Evolutionary conservation across 257 asterid species (phyloP).

Genomic region (Solanum commersonii): DNA sequence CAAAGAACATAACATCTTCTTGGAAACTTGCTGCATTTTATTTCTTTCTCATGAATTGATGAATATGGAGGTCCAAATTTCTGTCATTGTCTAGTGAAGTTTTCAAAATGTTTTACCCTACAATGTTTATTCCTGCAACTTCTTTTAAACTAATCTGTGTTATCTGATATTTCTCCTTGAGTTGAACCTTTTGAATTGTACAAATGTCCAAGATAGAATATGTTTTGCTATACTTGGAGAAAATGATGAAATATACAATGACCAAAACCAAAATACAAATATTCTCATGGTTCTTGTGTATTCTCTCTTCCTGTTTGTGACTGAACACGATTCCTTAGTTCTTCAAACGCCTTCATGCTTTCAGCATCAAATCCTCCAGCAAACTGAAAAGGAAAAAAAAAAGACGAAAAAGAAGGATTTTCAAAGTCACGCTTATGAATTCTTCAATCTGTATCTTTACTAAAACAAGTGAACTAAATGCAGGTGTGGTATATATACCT

Average conservation of each 20-base stretch:
- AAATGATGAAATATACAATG: conserved; percentile 27
- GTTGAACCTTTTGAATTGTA: neutral
- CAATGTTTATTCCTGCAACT: neutral
- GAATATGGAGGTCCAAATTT: neutral
- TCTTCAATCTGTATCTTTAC: neutral
- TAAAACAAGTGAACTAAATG: neutral
- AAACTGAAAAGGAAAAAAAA: conserved; percentile 38
- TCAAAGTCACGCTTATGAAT: neutral
- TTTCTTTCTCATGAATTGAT: neutral
- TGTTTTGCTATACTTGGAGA: conserved; percentile 9
- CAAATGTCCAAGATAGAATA: conserved; percentile 9
- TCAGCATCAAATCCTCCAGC: conserved; percentile 99
- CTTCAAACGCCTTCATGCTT: conserved; percentile 97
- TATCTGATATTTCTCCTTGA: neutral
- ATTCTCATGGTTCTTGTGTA: conserved; percentile 27
- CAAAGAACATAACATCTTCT: neutral
- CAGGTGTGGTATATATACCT: conserved; percentile 27
- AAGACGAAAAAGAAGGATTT: neutral
- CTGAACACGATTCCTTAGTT: conserved; percentile 66
- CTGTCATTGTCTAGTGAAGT: neutral
- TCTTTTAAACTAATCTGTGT: neutral
- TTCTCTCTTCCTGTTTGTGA: conserved; percentile 39
- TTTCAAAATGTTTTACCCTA: neutral
- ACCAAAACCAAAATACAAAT: neutral
- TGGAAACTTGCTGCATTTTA: neutral